Base-by-base conservation (phyloP, 2,329 filamentous ascomycete species). In the Parafenestella ontariensis region DNA sequence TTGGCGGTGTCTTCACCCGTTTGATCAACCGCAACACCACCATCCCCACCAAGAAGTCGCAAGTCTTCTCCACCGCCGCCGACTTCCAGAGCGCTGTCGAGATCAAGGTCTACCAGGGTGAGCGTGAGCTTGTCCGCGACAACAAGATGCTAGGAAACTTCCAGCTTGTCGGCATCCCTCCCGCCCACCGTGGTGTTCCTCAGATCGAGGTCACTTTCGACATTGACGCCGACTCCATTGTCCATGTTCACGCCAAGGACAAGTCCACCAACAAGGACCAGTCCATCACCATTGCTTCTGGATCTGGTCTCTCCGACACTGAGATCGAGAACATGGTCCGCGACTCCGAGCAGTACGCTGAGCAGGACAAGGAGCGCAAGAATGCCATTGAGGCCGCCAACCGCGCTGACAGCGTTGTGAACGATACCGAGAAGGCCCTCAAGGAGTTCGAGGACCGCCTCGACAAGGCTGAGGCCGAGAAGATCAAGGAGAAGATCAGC, bases 241-340 rank as follows among this genome's bases (percentile, higher is more conserved):
- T 98, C 70, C 93, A 97, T 84, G 94, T 98, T 62, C 90, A 95
- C 79, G 94, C 94, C 79, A 96, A 96, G 86, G 94, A 98, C 83
- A 97, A 98, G 89, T 94, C 92, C 70, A 98, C 93, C 82, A 91
- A 92, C 88, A 98, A 97, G 89, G 94, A 98, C 77, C 94, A 99
- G 85, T 97, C 93, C 60, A 98, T 99, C 82, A 98, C 94, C 77
- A 96, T 99, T 78, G 93, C 94, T 52, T 97, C 93, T 56, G 95
- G 94, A 78, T 98, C 94, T 64, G 94, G 95, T 87, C 90, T 98
- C 54, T 96, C 92, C 43, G 93, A 99, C 59, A 79, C 85, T 52
- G 94, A 99, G 85, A 99, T 99, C 66, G 87, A 97, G 83, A 89
- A 87, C 82, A 98, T 99, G 95, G 93, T 99, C 75, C 85, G 94